phyloP scores from a whole-genome alignment of 345 rosid genomes.

The Nephelium lappaceum region DNA sequence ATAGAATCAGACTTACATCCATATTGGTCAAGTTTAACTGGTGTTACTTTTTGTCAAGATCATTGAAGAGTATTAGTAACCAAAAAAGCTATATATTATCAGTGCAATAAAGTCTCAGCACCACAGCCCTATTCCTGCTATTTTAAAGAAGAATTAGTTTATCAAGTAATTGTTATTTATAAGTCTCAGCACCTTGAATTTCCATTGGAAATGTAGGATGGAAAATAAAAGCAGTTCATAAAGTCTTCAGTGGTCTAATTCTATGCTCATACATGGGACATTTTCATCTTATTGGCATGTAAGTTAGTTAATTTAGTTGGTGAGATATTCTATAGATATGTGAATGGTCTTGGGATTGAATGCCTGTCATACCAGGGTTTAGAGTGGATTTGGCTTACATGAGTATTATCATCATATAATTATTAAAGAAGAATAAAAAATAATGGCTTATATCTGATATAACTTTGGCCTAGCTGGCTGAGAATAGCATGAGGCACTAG shows the following conservation, averaged over 20 bases:
- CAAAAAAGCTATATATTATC: neutral
- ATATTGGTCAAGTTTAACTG: neutral
- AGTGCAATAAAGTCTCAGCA: neutral
- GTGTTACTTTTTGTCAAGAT: neutral
- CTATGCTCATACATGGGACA: neutral
- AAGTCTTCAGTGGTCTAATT: neutral
- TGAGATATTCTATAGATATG: neutral
- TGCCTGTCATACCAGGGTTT: neutral
- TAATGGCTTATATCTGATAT: neutral
- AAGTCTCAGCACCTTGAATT: too few species aligned
- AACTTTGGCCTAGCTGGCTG: neutral
- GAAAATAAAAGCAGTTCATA: neutral
- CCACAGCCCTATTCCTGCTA: neutral
- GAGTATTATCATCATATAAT: neutral
- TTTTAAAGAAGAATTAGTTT: neutral
- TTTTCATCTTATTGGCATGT: neutral
- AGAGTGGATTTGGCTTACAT: neutral
- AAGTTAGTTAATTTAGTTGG: neutral
- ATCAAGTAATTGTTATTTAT: neutral
- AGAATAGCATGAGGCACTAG: neutral
- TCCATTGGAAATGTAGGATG: neutral
- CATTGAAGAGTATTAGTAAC: neutral
- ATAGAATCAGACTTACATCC: neutral
- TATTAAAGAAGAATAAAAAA: neutral
- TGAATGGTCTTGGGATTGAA: neutral